Evolutionary conservation across 257 asterid genomes (phyloP).

Genomic region (Echium plantagineum): DNA sequence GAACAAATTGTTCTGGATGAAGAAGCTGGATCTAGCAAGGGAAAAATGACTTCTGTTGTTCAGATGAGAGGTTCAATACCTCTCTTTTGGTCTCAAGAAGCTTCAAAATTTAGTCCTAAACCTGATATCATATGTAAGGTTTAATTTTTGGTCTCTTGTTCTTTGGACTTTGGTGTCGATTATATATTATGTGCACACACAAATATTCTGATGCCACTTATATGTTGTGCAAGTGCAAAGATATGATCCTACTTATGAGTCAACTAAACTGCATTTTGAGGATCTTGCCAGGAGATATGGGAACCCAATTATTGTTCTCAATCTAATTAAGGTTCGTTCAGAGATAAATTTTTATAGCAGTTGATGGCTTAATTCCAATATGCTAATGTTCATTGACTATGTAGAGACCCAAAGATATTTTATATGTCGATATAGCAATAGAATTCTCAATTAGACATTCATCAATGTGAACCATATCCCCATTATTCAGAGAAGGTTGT

Average conservation of each 20-base stretch:
- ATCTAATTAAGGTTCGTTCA: conserved; percentile 77
- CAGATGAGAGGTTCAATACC: conserved; percentile 99
- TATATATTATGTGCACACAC: conserved; percentile 6
- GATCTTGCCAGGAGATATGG: conserved; percentile 94
- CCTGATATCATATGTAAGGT: conserved; percentile 94
- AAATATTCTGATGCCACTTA: conserved; percentile 11
- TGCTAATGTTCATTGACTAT: background rate
- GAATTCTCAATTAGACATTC: background rate
- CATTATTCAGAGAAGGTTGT: conserved; percentile 5
- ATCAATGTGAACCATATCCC: background rate
- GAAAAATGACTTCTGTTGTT: conserved; percentile 96
- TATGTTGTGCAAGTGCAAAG: conserved; percentile 65
- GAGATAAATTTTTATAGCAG: background rate
- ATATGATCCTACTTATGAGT: conserved; percentile 99
- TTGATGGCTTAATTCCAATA: background rate
- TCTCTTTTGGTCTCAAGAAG: conserved; percentile 99
- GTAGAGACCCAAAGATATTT: background rate
- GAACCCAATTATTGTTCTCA: conserved; percentile 88
- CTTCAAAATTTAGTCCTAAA: conserved; percentile 97
- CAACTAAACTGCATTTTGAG: conserved; percentile 84
- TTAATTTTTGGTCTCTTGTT: conserved; percentile 9
- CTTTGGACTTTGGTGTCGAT: conserved; percentile 10
- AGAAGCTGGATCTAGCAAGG: conserved; percentile 93
- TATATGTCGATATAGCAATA: background rate
- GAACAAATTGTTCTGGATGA: conserved; percentile 96